Base-by-base conservation (phyloP, 140 eudicot species). In the Anethum foeniculum region DNA sequence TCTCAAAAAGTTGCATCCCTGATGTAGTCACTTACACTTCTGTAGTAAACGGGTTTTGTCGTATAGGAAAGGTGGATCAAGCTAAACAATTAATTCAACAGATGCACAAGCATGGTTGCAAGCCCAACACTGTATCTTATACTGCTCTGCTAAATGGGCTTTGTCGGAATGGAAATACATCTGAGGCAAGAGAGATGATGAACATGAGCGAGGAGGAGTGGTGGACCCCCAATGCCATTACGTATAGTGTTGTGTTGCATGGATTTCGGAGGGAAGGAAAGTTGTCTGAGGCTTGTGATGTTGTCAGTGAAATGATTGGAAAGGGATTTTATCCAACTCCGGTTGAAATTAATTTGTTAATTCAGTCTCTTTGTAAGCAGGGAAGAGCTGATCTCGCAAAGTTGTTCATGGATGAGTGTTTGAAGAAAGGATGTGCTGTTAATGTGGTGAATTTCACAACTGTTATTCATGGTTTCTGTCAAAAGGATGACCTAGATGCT, bases 1-100 rank as follows among this genome's bases (percentile, higher is more conserved):
- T 83, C 74, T 56, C 32, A 2, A 92, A 89, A 75, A 89, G 89
- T 51, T 92, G 97, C 88, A 81, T 6, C 28, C 96, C 98, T 5
- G 98, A 94, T 90, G 93, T 94, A 1, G 94, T 92, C 73, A 94
- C 98, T 7, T 94, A 94, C 68, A 94, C 97, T 14, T 81, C 91
- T 73, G 88, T 94, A 44, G 64, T 94, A 28, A 82, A 92, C 48
- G 96, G 98, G 78, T 84, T 90, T 71, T 94, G 98, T 82, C 84
- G 74, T n/a, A 76, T 84, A 7, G 96, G 97, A 48, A 76, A 85
- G 77, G 64, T 92, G 77, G 88, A 88, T 34, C 88, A 87, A 82
- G 97, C 96, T 77, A 92, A 89, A 75, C 80, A 83, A 75, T 68
- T 92, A 79, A 86, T 94, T 58, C 84, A 89, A 46, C 86, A 84